A percentile compares a stretch with the other conserved stretches of the same genome.
Conservation (phyloP, 2,329 filamentous ascomycete species). For the Aspergillus sp. region DNA sequence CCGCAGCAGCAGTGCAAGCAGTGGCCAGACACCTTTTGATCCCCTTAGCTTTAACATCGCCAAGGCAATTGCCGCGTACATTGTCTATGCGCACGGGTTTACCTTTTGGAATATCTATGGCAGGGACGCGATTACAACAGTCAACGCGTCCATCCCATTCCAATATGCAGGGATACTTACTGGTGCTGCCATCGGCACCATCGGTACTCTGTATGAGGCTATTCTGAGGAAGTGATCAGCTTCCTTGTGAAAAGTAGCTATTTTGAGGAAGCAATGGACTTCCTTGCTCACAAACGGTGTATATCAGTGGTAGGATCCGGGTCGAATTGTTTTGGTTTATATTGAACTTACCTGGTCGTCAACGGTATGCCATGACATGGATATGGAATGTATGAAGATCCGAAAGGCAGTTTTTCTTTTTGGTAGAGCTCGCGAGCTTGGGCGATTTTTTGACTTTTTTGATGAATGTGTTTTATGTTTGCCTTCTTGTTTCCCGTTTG, state of each 20-base stretch:
- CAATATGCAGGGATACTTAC: slow-evolving; percentile 41
- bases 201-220: slow-evolving; percentile 48
- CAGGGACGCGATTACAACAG: slow-evolving; percentile 34
- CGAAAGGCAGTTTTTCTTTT: background rate
- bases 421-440: background rate
- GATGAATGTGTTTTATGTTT: background rate
- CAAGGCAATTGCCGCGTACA: slow-evolving; percentile 78
- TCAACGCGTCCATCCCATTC: slow-evolving; percentile 41
- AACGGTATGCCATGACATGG: background rate
- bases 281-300: slow-evolving; percentile 1
- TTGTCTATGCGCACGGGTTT: slow-evolving; percentile 66
- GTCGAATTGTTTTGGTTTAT: background rate
- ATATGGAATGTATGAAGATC: background rate
- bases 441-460: background rate
- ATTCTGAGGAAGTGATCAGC: slow-evolving; percentile 41
- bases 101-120: slow-evolving; percentile 40
- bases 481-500: background rate
- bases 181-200: slow-evolving; percentile 40
- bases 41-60: slow-evolving; percentile 86
- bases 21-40: slow-evolving; percentile 57
- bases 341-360: background rate
- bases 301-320: background rate
- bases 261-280: background rate
- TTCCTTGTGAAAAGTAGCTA: background rate
- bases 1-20: slow-evolving; percentile 6